Evolutionary conservation across 495 filamentous ascomycete genomes (phyloP).

Genomic region (Neurospora sp.): DNA sequence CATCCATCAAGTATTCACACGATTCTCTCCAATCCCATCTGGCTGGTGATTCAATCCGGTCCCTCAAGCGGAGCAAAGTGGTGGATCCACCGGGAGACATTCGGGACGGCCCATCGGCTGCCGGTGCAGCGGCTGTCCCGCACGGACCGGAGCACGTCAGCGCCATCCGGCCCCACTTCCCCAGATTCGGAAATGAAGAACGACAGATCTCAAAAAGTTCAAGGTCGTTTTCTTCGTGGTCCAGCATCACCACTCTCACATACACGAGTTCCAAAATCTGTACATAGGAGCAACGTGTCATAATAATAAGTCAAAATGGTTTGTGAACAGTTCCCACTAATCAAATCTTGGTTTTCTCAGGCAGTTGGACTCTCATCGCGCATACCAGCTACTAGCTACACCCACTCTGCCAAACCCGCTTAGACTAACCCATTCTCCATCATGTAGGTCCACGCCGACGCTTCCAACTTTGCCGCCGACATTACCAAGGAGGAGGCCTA

Average conservation of each 20-base stretch:
- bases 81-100: neutral
- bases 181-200: neutral
- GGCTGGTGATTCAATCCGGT: neutral
- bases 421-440: neutral
- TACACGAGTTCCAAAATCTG: neutral
- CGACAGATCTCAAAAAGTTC: neutral
- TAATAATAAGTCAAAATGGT: neutral
- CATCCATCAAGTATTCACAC: neutral
- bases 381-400: neutral
- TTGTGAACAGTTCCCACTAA: neutral
- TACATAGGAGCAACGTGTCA: neutral
- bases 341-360: neutral
- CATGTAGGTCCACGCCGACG: conserved; percentile 73
- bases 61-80: neutral
- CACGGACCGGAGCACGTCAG: neutral
- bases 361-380: neutral
- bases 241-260: neutral
- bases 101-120: neutral
- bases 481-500: conserved; percentile 69
- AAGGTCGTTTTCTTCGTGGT: neutral
- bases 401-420: neutral
- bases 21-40: neutral
- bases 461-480: conserved; percentile 59
- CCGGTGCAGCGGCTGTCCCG: neutral
- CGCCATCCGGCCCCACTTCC: neutral